Evolutionary conservation across 805 yeast species (phyloP), one percentile per base, ranked within the genome.

Genomic region (Ogataea trehaloabstinens): DNA sequence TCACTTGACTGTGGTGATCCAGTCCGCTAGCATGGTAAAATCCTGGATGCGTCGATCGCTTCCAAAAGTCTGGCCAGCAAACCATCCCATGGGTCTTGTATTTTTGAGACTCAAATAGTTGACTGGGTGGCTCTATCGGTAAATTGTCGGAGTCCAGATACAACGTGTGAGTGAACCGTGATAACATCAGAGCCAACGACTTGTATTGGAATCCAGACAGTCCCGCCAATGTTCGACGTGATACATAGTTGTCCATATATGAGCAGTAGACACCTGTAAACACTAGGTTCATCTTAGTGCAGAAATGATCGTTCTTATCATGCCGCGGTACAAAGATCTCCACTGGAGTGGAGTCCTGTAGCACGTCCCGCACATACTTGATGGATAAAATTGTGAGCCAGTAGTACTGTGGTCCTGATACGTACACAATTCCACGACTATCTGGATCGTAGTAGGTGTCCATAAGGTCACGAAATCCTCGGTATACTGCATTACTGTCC

Each of bases 1-100:
- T 45, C n/a, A 54, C 53, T 4, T 54, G 52, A 5, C 63, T 60
- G 15, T 48, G 51, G 40, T 55, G 62, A 30, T 55, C 60, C 40
- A 65, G 65, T n/a, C 62, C 64, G 12, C 85, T 74, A 35, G 80
- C 71, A 13, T 40, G 27, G 47, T 73, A 77, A 53, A 57, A 79
- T 33, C 60, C 61, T 17, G 85, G 85, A 44, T 71, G 67, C 4
- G 84, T 78, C 6, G 85, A 76, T 48, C 85, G 63, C 15, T 78
- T 73, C 85, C 85, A 79, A 27, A 76, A 75, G 55, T 79, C 85
- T 5, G 85, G 85, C 85, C 85, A 79, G 12, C 76, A 49, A 7
- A 79, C 64, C 55, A 79, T 60, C 1, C 78, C 76, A 24, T 64
- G 63, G 10, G 64, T 60, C 34, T 56, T 51, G 59, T 62, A 78